phyloP scores from a whole-genome alignment of 2,329 filamentous ascomycete genomes.

The Fusarium papillatum region DNA sequence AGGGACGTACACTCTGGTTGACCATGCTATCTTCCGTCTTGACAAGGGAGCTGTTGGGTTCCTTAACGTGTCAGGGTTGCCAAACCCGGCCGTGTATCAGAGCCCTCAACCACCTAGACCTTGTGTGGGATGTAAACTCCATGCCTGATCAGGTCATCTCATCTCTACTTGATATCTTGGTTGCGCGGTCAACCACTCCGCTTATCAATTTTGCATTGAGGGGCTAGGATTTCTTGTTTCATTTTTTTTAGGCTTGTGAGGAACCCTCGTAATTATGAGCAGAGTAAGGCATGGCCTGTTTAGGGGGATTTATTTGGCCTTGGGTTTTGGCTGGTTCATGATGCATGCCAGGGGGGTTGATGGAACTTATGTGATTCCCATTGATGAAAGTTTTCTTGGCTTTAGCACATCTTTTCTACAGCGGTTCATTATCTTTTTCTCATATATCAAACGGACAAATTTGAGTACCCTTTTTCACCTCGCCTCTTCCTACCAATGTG shows the following conservation, averaged over 20 bases:
- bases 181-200: neutral
- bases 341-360: neutral
- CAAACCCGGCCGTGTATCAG: conserved; percentile 1
- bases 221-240: neutral
- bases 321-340: neutral
- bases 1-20: conserved; percentile 21
- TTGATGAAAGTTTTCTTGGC: neutral
- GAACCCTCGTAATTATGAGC: neutral
- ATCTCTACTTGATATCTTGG: neutral
- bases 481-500: neutral
- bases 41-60: conserved; percentile 26
- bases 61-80: neutral
- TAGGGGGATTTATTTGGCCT: neutral
- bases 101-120: conserved; percentile 2
- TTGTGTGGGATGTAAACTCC: neutral
- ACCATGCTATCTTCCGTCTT: conserved; percentile 26
- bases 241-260: neutral
- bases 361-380: neutral
- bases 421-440: neutral
- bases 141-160: neutral
- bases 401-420: neutral
- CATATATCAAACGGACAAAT: fast-evolving
- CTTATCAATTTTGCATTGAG: neutral
- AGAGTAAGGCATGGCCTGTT: neutral
- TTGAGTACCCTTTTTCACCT: neutral